Evolutionary conservation across 345 rosid species (phyloP).

Genomic region (Kernera saxatilis): DNA sequence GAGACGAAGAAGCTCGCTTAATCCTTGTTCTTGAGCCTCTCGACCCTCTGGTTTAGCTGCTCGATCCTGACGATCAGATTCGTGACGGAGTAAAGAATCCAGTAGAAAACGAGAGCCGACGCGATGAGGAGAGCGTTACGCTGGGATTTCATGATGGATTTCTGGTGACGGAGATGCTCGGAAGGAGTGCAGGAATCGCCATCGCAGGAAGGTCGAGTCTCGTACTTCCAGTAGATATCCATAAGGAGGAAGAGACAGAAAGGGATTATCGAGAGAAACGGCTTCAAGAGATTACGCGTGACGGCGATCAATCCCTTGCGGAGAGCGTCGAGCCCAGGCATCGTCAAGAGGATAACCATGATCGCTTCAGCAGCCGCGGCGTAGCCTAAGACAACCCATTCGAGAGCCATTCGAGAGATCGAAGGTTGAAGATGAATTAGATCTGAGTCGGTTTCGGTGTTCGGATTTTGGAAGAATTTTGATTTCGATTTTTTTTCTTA

Average conservation of each 20-base stretch:
- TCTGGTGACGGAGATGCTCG: slow-evolving; percentile 87
- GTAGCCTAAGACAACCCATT: slow-evolving; percentile 86
- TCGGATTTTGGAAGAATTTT: background rate
- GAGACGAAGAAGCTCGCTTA: background rate
- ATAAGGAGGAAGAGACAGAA: slow-evolving; percentile 77
- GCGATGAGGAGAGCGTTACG: slow-evolving; percentile 75
- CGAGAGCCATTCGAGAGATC: slow-evolving; percentile 56
- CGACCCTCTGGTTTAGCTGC: slow-evolving; percentile 64
- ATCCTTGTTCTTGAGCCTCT: slow-evolving; percentile 55
- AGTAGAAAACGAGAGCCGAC: slow-evolving; percentile 72
- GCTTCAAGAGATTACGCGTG: slow-evolving; percentile 76
- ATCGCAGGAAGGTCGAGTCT: slow-evolving; percentile 66
- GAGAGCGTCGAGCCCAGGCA: slow-evolving; percentile 75
- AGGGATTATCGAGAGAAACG: slow-evolving; percentile 75
- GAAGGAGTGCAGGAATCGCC: slow-evolving; percentile 66
- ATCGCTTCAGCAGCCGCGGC: slow-evolving; percentile 89
- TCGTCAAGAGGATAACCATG: slow-evolving; percentile 75
- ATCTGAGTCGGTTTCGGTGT: slow-evolving; percentile 22
- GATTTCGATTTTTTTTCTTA: slow-evolving; percentile 5
- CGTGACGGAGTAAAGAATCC: slow-evolving; percentile 76
- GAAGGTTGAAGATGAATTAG: background rate
- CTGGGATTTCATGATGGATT: slow-evolving; percentile 85
- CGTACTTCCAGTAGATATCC: slow-evolving; percentile 97
- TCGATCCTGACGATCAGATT: slow-evolving; percentile 60
- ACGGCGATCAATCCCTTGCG: slow-evolving; percentile 68